These are phyloP conservation scores for Pseudopithomyces maydicus DNA, from an alignment of 2,329 filamentous ascomycete species.

Conservation along the genomic window DNA sequence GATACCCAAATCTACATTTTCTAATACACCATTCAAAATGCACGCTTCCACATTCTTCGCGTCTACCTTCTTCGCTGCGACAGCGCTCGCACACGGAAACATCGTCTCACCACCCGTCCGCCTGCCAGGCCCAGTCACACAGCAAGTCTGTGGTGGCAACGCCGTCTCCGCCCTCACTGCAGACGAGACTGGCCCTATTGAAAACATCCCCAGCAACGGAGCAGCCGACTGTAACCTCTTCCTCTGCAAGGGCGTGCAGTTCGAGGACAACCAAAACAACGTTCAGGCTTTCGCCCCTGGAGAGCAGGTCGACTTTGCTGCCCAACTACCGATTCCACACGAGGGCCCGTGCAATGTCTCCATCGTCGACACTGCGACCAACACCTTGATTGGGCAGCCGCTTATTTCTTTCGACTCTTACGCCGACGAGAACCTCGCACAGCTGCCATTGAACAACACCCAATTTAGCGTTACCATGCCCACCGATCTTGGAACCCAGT, in stretches of 20 bases:
- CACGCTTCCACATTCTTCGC: constrained; percentile 24
- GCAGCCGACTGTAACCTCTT: constrained; percentile 55
- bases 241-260: constrained; percentile 64
- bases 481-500: constrained; percentile 49
- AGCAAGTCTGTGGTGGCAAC: constrained; percentile 57
- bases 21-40: constrained; percentile 32
- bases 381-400: constrained; percentile 55
- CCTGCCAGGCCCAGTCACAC: constrained; percentile 56
- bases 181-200: constrained; percentile 49
- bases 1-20: constrained; percentile 13
- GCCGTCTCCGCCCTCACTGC: constrained; percentile 57
- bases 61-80: constrained; percentile 44
- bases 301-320: constrained; percentile 50
- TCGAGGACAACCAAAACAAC: constrained; percentile 60
- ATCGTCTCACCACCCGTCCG: constrained; percentile 57
- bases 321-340: constrained; percentile 58
- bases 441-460: constrained; percentile 50
- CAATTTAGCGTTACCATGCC: constrained; percentile 60
- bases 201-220: constrained; percentile 56
- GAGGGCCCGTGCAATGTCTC: constrained; percentile 64
- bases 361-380: constrained; percentile 60
- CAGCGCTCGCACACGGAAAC: constrained; percentile 59
- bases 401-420: constrained; percentile 32
- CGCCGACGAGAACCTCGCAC: constrained; percentile 35
- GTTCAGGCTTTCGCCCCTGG: constrained; percentile 56